Evolutionary conservation across 495 filamentous ascomycete genomes (phyloP).

Genomic region (Melanomma pulvis-pyrius): DNA sequence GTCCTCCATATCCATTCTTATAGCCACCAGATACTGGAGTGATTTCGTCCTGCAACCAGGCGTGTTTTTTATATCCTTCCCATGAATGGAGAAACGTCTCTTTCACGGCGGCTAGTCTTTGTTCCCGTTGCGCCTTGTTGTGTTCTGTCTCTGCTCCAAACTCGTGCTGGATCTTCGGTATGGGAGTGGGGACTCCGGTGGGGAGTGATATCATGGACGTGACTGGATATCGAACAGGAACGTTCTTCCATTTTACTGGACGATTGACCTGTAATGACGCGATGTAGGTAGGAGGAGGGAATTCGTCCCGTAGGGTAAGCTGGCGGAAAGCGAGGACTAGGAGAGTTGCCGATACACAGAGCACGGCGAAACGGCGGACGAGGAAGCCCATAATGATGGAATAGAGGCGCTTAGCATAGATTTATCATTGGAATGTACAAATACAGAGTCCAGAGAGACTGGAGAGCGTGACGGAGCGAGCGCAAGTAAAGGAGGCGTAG

Average conservation of each 20-base stretch:
- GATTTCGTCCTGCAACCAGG: constrained; percentile 50
- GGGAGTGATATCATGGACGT: constrained; percentile 64
- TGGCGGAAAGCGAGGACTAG: constrained; percentile 17
- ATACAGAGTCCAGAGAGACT: not conserved
- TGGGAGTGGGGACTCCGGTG: constrained; percentile 63
- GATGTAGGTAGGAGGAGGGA: constrained; percentile 12
- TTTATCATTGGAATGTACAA: not conserved
- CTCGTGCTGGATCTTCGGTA: constrained; percentile 75
- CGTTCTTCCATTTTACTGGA: constrained; percentile 30
- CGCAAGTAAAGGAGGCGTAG: constrained; percentile 4
- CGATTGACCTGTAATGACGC: constrained; percentile 3
- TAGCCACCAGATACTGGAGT: constrained; percentile 44
- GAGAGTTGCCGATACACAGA: constrained; percentile 20
- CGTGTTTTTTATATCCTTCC: constrained; percentile 47
- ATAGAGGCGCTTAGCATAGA: not conserved
- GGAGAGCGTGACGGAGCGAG: not conserved
- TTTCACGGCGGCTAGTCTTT: constrained; percentile 57
- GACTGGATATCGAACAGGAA: constrained; percentile 64
- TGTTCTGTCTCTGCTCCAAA: constrained; percentile 65
- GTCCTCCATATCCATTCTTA: constrained; percentile 82
- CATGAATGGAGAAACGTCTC: constrained; percentile 46
- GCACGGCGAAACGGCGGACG: constrained; percentile 15
- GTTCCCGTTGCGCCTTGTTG: constrained; percentile 15
- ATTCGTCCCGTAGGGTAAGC: constrained; percentile 8
- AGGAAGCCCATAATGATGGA: constrained; percentile 18